Conservation (phyloP, 2,329 filamentous ascomycete genomes). For the Myriosclerotinia scirpicola region DNA sequence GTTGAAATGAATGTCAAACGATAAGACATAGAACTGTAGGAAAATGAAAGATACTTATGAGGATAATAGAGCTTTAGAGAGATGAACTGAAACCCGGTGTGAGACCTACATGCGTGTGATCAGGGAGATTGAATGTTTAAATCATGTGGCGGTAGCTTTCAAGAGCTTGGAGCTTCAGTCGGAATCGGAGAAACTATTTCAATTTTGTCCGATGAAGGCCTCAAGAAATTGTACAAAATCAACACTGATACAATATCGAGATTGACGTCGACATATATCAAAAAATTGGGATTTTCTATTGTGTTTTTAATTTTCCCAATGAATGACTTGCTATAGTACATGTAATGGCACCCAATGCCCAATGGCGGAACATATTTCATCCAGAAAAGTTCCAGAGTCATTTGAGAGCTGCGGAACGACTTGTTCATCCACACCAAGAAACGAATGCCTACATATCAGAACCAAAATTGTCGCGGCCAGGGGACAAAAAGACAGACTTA, state of each 20-base stretch:
- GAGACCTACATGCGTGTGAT: neutral
- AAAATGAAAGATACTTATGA: neutral
- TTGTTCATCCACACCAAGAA: slow-evolving; percentile 2
- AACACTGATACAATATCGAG: too few species aligned
- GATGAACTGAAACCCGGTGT: neutral
- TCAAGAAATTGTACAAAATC: neutral
- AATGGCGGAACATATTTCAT: neutral
- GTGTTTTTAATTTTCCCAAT: neutral
- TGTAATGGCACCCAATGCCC: slow-evolving; percentile 10
- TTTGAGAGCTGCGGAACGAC: neutral
- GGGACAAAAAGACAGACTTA: neutral
- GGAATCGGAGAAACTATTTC: slow-evolving; percentile 6
- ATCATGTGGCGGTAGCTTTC: slow-evolving; percentile 20
- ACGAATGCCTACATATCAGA: slow-evolving; percentile 25
- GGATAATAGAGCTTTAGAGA: neutral
- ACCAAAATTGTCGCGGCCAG: neutral
- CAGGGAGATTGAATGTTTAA: slow-evolving; percentile 3
- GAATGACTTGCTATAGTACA: neutral
- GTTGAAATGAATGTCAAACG: neutral
- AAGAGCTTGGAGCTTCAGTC: neutral
- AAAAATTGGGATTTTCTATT: neutral
- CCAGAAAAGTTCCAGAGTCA: neutral
- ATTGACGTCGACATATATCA: too few species aligned
- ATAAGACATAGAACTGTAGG: neutral
- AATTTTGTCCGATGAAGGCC: slow-evolving; percentile 9